Percentiles rank a stretch among this genome's conserved stretches.
These are phyloP conservation scores for Trebouxia sp. DNA, from an alignment of 139 green algal species.

Conservation along the genomic window DNA sequence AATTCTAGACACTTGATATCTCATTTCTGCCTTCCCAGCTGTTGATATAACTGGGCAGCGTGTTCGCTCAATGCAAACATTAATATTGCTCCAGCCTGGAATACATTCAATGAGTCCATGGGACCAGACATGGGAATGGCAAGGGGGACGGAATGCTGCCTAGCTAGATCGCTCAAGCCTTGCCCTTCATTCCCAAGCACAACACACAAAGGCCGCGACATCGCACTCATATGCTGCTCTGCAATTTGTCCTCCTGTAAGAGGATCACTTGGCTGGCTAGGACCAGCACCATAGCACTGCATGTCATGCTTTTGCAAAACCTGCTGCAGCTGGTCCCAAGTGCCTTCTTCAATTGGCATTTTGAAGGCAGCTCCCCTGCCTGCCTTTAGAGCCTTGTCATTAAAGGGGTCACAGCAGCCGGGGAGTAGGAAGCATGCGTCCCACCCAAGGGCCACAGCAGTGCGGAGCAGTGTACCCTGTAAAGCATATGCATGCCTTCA, in stretches of 20 bases:
- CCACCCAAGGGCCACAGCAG: conserved; percentile 79
- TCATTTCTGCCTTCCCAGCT: background rate
- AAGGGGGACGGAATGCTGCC: conserved; percentile 45
- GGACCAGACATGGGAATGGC: conserved; percentile 65
- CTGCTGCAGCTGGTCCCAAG: conserved; percentile 39
- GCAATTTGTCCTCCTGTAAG: background rate
- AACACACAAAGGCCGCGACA: conserved; percentile 50
- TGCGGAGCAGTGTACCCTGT: conserved; percentile 72
- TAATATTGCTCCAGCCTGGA: conserved; percentile 65
- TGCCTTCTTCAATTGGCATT: conserved; percentile 41
- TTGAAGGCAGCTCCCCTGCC: conserved; percentile 51
- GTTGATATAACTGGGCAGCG: conserved; percentile 17
- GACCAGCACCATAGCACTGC: conserved; percentile 56
- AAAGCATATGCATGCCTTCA: background rate
- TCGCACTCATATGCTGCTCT: background rate
- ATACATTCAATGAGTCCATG: conserved; percentile 87
- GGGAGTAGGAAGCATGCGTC: conserved; percentile 72
- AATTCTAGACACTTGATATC: too few species aligned
- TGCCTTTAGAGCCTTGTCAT: conserved; percentile 68
- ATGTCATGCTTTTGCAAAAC: conserved; percentile 33
- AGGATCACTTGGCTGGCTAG: conserved; percentile 5
- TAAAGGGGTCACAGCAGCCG: conserved; percentile 77
- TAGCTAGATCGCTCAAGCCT: conserved; percentile 60
- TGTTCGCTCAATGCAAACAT: conserved; percentile 49
- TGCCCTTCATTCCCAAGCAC: conserved; percentile 81